A percentile compares a stretch with the other conserved stretches of the same genome.
phyloP scores from a whole-genome alignment of 2,329 filamentous ascomycete genomes.

The Pseudogymnoascus pannorum region DNA sequence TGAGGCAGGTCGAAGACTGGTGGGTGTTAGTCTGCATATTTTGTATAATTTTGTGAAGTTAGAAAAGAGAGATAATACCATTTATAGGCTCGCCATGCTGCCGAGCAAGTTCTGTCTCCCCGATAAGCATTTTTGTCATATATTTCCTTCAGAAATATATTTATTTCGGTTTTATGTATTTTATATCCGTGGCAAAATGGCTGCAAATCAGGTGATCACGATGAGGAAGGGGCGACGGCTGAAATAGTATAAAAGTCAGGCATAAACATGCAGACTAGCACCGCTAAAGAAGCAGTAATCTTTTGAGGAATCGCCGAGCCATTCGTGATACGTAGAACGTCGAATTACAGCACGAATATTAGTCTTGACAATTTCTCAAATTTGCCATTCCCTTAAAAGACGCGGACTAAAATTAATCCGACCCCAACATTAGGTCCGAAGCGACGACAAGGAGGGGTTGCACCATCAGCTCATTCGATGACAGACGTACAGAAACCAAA shows the following conservation, averaged over 20 bases:
- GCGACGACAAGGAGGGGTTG: not conserved
- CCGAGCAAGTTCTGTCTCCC: not conserved
- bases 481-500: not conserved
- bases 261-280: not conserved
- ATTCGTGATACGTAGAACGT: not conserved
- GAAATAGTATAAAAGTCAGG: not conserved
- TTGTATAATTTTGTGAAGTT: not conserved
- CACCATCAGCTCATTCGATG: not conserved
- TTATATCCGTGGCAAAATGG: not conserved
- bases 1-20: slow-evolving; percentile 72
- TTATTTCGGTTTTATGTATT: not conserved
- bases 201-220: not conserved
- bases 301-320: not conserved
- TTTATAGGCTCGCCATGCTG: slow-evolving; percentile 13
- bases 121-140: not conserved
- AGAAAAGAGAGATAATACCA: not conserved
- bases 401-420: not conserved
- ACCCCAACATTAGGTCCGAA: not conserved
- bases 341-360: not conserved
- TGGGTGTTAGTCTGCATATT: not conserved
- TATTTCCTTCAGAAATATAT: not conserved
- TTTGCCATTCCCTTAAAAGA: not conserved
- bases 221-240: not conserved
- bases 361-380: not conserved
- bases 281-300: not conserved